phyloP scores from a whole-genome alignment of 129 eudicot species.

The Flaveria sonorensis region DNA sequence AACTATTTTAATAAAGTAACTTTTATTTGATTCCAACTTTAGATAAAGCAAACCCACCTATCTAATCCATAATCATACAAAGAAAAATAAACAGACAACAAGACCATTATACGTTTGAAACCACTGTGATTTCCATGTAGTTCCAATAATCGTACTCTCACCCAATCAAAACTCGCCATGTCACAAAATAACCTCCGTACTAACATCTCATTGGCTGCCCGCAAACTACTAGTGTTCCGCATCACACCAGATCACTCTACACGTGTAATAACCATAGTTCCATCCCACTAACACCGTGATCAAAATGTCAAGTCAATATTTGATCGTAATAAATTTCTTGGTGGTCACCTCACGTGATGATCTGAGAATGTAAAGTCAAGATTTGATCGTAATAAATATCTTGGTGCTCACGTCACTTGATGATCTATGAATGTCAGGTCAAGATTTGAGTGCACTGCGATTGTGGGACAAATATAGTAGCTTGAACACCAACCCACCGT shows the following conservation, averaged over 20 bases:
- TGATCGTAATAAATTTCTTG: no score
- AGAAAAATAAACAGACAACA: slow-evolving; percentile 1
- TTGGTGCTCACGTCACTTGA: no score
- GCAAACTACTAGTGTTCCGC: slow-evolving; percentile 25
- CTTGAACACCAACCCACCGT: no score
- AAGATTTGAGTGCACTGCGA: no score
- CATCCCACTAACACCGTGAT: no score
- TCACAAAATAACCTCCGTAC: slow-evolving; percentile 1
- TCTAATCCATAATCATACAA: neutral
- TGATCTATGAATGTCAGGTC: no score
- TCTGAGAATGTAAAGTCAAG: no score
- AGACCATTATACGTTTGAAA: slow-evolving; percentile 14
- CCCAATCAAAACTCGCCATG: slow-evolving; percentile 25
- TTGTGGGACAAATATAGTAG: no score
- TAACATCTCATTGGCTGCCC: slow-evolving; percentile 7
- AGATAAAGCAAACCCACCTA: neutral
- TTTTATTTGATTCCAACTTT: neutral
- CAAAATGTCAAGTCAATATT: no score
- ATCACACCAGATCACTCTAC: slow-evolving; percentile 13
- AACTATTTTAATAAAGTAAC: neutral
- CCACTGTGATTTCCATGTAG: slow-evolving; percentile 32
- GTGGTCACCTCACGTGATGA: no score
- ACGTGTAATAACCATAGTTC: no score
- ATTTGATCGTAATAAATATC: no score
- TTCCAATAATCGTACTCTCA: slow-evolving; percentile 16